Percentiles rank a stretch among this genome's conserved stretches.
These are phyloP conservation scores for Chytriomyces hyalinus DNA, from an alignment of 192 early-diverging fungal genomes.

Conservation along the genomic window DNA sequence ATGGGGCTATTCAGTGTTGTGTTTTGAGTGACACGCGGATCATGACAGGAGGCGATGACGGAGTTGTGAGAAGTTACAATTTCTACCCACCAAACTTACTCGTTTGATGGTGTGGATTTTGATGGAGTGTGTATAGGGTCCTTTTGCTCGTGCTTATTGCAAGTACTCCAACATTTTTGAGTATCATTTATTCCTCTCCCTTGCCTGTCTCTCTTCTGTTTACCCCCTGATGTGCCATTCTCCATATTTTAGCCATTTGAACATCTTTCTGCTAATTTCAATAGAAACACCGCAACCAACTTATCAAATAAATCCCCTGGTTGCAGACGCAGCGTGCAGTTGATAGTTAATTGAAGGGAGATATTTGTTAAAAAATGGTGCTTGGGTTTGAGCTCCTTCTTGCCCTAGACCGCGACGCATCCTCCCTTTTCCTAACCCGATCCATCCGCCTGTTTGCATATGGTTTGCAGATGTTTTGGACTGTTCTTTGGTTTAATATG, in stretches of 20 bases:
- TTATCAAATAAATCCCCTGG: too few species aligned
- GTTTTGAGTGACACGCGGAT: constrained; percentile 87
- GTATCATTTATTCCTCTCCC: too few species aligned
- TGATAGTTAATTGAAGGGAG: too few species aligned
- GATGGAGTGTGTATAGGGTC: too few species aligned
- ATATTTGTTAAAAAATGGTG: neutral
- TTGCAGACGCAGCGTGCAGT: too few species aligned
- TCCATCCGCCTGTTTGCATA: constrained; percentile 28
- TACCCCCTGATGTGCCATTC: too few species aligned
- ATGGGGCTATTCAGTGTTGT: constrained; percentile 83
- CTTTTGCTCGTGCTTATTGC: too few species aligned
- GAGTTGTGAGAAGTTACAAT: constrained; percentile 80
- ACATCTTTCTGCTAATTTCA: too few species aligned
- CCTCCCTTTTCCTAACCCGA: constrained; percentile 26
- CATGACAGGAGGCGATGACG: constrained; percentile 85
- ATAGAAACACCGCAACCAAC: too few species aligned
- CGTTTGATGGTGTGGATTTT: neutral
- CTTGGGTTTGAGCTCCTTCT: constrained; percentile 11
- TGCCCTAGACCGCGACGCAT: constrained; percentile 10
- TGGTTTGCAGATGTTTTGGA: neutral
- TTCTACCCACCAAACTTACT: constrained; percentile 52
- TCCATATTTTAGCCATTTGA: too few species aligned
- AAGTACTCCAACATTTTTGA: too few species aligned
- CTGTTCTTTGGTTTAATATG: neutral
- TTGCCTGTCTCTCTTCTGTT: too few species aligned